Conservation (phyloP, 1,284 basidiomycete genomes). For the Pholiota adiposa region DNA sequence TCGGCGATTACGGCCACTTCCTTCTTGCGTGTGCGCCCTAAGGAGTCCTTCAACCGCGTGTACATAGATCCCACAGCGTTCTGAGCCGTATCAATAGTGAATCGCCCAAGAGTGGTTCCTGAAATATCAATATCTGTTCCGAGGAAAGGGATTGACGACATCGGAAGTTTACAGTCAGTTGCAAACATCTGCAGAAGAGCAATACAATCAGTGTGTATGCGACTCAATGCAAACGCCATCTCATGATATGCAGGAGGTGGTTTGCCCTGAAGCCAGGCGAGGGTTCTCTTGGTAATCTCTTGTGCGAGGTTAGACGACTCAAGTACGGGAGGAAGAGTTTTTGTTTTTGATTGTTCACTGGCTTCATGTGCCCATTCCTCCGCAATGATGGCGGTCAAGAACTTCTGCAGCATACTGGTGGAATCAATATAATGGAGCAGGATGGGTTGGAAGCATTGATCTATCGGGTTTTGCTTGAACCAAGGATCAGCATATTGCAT, state of each 20-base stretch:
- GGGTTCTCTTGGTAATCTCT: slow-evolving; percentile 68
- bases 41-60: slow-evolving; percentile 71
- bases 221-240: slow-evolving; percentile 83
- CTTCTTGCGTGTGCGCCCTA: slow-evolving; percentile 79
- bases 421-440: slow-evolving; percentile 84
- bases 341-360: slow-evolving; percentile 32
- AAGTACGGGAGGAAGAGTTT: slow-evolving; percentile 44
- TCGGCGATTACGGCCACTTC: slow-evolving; percentile 80
- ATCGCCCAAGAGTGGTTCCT: slow-evolving; percentile 65
- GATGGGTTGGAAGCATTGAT: slow-evolving; percentile 70
- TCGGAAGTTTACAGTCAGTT: slow-evolving; percentile 85
- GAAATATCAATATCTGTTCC: slow-evolving; percentile 82
- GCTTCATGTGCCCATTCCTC: slow-evolving; percentile 92
- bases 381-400: slow-evolving; percentile 82
- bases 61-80: slow-evolving; percentile 76
- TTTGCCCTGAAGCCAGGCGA: slow-evolving; percentile 75
- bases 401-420: slow-evolving; percentile 89
- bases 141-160: slow-evolving; percentile 79
- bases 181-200: slow-evolving; percentile 82
- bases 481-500: slow-evolving; percentile 15
- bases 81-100: slow-evolving; percentile 84
- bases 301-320: slow-evolving; percentile 64
- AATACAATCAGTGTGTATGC: slow-evolving; percentile 83
- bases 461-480: slow-evolving; percentile 41
- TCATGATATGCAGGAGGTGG: slow-evolving; percentile 89